phyloP scores from a whole-genome alignment of 1,284 basidiomycete genomes.

The Cryptococcus sp. region DNA sequence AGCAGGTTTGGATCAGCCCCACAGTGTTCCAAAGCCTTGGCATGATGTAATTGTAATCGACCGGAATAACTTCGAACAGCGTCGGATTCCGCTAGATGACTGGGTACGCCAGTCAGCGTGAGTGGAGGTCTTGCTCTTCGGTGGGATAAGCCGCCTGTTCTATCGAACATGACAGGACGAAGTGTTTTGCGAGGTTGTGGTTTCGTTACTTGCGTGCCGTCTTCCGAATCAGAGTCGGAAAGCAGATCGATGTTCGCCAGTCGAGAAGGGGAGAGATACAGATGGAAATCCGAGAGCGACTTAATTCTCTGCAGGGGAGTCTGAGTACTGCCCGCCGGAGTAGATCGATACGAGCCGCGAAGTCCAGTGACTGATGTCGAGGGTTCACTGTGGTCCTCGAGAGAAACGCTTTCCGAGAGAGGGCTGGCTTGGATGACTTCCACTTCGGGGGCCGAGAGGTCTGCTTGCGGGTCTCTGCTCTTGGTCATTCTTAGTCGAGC shows the following conservation, averaged over 20 bases:
- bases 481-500: slow-evolving; percentile 21
- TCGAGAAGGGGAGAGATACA: slow-evolving; percentile 52
- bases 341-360: background rate
- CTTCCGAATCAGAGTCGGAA: slow-evolving; percentile 40
- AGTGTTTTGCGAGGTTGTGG: slow-evolving; percentile 16
- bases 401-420: background rate
- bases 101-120: slow-evolving; percentile 19
- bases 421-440: background rate
- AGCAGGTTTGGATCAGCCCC: slow-evolving; percentile 13
- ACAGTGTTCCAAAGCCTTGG: slow-evolving; percentile 34
- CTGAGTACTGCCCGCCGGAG: background rate
- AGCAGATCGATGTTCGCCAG: slow-evolving; percentile 45
- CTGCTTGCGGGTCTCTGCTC: slow-evolving; percentile 1
- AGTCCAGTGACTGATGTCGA: background rate
- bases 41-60: slow-evolving; percentile 43
- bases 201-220: slow-evolving; percentile 4
- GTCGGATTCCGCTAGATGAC: slow-evolving; percentile 10
- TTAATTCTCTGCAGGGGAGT: slow-evolving; percentile 40
- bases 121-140: slow-evolving; percentile 21
- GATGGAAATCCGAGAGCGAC: slow-evolving; percentile 48
- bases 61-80: slow-evolving; percentile 40
- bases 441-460: background rate
- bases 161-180: slow-evolving; percentile 32
- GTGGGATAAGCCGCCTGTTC: slow-evolving; percentile 7
- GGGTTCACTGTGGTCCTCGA: background rate